Base-by-base conservation (phyloP, 495 filamentous ascomycete genomes). In the Mytilinidion resinicola region DNA sequence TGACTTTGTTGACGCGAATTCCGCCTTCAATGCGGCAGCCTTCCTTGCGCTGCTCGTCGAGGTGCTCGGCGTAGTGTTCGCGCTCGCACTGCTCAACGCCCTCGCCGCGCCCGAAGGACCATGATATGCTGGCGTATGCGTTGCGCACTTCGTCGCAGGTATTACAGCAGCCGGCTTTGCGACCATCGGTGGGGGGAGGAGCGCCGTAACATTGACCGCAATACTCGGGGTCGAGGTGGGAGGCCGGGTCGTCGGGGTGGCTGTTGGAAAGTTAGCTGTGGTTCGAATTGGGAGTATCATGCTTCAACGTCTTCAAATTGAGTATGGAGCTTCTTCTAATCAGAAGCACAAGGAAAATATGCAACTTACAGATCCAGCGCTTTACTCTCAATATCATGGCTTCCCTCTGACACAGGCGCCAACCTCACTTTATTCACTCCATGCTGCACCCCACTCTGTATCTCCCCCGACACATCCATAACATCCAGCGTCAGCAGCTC, bases 381-480 rank as follows among this genome's bases (percentile, higher is more conserved):
- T 65, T 85, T 86, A 46, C 81, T 72, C 62, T 92, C 87, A 55
- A 96, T 85, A 42, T 85, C 86, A n/a, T 77, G 75, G 38, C 90
- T 85, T 25, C 92, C 95, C 67, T 96, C 87, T 7, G 77, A 76
- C 53, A 72, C 74, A 1, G 89, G 77, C 39, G 82, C 76, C 38
- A 98, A 77, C 60, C 93, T 84, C 43, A 95, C 87, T 70, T 96
- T 96, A 69, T 80, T 86, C 59, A 98, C 82, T 25, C 93, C 93
- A 69, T 97, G 92, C 67, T 86, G 83, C 54, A 98, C 88, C 42
- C 93, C 95, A 50, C 86, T 85, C 69, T 98, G 93, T 69, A 96
- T 87, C 71, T 98, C 93, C 42, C 93, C 93, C 12, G 89, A 95
- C 10, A 98, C 91, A 73, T 98, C 93, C 93, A 98, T 97, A 38